phyloP scores from a whole-genome alignment of 2,329 filamentous ascomycete species.

The Rutstroemia sp. region DNA sequence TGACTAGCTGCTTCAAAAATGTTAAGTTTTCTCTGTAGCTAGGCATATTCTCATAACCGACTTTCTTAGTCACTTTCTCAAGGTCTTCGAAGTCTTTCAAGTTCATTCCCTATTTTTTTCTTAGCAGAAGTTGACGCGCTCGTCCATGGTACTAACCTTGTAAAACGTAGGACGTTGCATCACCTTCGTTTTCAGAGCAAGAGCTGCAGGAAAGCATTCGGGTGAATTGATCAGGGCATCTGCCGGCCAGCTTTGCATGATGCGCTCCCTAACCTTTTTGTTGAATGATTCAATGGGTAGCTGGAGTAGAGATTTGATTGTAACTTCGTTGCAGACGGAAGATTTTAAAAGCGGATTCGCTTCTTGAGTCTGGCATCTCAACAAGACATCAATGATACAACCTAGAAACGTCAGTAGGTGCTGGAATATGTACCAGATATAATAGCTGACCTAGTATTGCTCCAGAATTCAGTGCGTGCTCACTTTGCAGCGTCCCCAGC shows the following conservation, averaged over 20 bases:
- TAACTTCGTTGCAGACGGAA: slow-evolving; percentile 18
- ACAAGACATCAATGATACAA: slow-evolving; percentile 23
- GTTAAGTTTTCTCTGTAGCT: not conserved
- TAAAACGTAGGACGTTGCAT: slow-evolving; percentile 46
- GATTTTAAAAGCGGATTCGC: slow-evolving; percentile 15
- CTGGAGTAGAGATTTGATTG: slow-evolving; percentile 20
- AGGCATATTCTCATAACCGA: slow-evolving; percentile 6
- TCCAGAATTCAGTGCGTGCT: slow-evolving; percentile 7
- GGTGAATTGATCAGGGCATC: slow-evolving; percentile 5
- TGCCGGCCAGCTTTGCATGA: slow-evolving; percentile 32
- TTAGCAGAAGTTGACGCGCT: not conserved
- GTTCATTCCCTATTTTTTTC: slow-evolving; percentile 21
- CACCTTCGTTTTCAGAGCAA: slow-evolving; percentile 42
- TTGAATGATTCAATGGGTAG: slow-evolving; percentile 33
- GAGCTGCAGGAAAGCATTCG: slow-evolving; percentile 24
- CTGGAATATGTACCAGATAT: not conserved
- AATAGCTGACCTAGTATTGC: slow-evolving; percentile 19
- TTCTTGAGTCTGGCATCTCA: slow-evolving; percentile 16
- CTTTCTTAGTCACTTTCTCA: slow-evolving; percentile 17
- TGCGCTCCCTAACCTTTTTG: slow-evolving; percentile 37
- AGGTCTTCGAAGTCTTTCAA: slow-evolving; percentile 33
- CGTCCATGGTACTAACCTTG: slow-evolving; percentile 18
- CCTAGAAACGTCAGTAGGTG: slow-evolving; percentile 15
- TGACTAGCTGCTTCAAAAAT: slow-evolving; percentile 17
- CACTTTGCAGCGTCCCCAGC: not conserved